Conservation (phyloP, 2,329 filamentous ascomycete species). For the Berkeleyomyces basicola region DNA sequence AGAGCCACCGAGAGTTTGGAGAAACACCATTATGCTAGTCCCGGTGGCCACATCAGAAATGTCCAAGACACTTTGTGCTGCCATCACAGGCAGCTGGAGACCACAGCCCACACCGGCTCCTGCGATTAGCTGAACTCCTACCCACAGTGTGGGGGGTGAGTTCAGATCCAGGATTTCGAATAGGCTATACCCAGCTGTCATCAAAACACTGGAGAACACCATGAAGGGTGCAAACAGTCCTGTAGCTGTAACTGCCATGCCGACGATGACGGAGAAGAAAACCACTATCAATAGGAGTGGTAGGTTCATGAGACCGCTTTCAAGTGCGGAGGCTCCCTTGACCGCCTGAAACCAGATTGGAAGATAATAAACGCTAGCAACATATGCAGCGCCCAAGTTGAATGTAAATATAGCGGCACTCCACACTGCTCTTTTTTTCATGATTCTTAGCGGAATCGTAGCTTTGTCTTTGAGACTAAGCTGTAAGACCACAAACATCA, state of each 20-base stretch:
- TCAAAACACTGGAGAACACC: slow-evolving; percentile 20
- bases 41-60: slow-evolving; percentile 29
- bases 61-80: slow-evolving; percentile 28
- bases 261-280: slow-evolving; percentile 20
- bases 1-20: slow-evolving; percentile 27
- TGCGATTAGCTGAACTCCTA: slow-evolving; percentile 17
- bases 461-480: slow-evolving; percentile 25
- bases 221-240: slow-evolving; percentile 27
- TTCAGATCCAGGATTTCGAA: slow-evolving; percentile 22
- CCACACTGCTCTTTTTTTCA: slow-evolving; percentile 25
- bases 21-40: slow-evolving; percentile 30
- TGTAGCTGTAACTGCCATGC: slow-evolving; percentile 20
- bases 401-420: slow-evolving; percentile 23
- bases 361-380: slow-evolving; percentile 20
- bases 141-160: slow-evolving; percentile 16
- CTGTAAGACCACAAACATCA: slow-evolving; percentile 24
- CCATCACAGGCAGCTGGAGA: slow-evolving; percentile 29
- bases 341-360: slow-evolving; percentile 26
- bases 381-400: slow-evolving; percentile 22
- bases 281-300: slow-evolving; percentile 23
- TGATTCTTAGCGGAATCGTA: slow-evolving; percentile 27
- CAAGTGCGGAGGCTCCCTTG: slow-evolving; percentile 21
- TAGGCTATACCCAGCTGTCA: slow-evolving; percentile 22
- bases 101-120: slow-evolving; percentile 24
- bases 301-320: slow-evolving; percentile 23